These are phyloP conservation scores for Tricholoma sp. DNA, from an alignment of 768 basidiomycete species.

Conservation along the genomic window DNA sequence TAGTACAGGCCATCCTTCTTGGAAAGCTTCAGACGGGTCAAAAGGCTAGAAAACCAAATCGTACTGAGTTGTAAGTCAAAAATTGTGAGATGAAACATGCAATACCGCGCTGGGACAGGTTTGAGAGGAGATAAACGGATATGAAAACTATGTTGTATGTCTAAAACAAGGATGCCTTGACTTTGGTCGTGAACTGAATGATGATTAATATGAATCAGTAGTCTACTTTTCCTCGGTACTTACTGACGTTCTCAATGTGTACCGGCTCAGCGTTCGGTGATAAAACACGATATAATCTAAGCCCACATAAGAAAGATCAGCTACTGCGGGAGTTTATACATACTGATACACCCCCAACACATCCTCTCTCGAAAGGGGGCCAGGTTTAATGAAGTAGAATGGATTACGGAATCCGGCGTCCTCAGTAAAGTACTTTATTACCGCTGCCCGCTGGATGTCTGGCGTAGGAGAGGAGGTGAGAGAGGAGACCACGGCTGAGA, in stretches of 20 bases:
- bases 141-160: slow-evolving; percentile 49
- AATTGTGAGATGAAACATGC: neutral
- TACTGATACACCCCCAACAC: slow-evolving; percentile 58
- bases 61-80: neutral
- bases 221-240: neutral
- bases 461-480: slow-evolving; percentile 46
- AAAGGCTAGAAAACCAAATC: slow-evolving; percentile 27
- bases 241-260: neutral
- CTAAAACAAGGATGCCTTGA: slow-evolving; percentile 39
- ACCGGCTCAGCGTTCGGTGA: slow-evolving; percentile 40
- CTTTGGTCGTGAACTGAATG: slow-evolving; percentile 43
- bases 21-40: slow-evolving; percentile 47
- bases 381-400: slow-evolving; percentile 42
- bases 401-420: slow-evolving; percentile 60
- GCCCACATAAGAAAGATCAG: neutral
- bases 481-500: slow-evolving; percentile 35
- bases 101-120: slow-evolving; percentile 31
- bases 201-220: neutral
- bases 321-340: slow-evolving; percentile 10
- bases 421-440: slow-evolving; percentile 45
- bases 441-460: slow-evolving; percentile 40
- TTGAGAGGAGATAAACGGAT: slow-evolving; percentile 42
- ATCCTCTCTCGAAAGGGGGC: slow-evolving; percentile 46
- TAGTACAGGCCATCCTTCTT: slow-evolving; percentile 35
- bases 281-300: slow-evolving; percentile 60